Percentiles rank a stretch among this genome's conserved stretches.
Evolutionary conservation across 2,329 filamentous ascomycete genomes (phyloP).

Genomic region (Stemphylium vesicarium): DNA sequence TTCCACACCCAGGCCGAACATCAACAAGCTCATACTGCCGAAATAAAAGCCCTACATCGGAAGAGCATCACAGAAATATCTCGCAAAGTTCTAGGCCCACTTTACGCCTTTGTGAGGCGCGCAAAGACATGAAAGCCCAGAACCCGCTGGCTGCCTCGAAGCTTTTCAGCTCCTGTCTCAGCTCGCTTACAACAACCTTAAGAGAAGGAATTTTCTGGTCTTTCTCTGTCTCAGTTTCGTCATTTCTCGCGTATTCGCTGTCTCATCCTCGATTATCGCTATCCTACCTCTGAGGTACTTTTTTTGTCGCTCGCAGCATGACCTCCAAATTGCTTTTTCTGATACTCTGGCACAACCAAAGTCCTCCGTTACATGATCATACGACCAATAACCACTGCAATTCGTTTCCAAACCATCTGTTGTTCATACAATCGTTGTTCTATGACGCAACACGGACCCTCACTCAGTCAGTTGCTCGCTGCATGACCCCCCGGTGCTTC

Average conservation of each 20-base stretch:
- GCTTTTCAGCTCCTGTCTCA: not conserved
- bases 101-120: not conserved
- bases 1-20: not conserved
- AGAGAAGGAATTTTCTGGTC: not conserved
- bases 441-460: too few species aligned
- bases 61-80: not conserved
- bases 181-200: not conserved
- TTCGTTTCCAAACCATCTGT: too few species aligned
- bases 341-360: too few species aligned
- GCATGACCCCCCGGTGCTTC: too few species aligned
- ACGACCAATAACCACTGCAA: too few species aligned
- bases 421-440: too few species aligned
- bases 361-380: too few species aligned
- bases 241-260: not conserved
- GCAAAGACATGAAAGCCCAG: not conserved
- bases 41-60: not conserved
- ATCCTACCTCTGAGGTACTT: not conserved
- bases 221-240: not conserved
- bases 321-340: not conserved
- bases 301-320: not conserved
- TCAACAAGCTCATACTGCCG: not conserved
- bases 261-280: not conserved
- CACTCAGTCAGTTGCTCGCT: too few species aligned
- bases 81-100: too few species aligned
- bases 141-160: not conserved